Evolutionary conservation across 176 grass and related monocot genomes (phyloP), one percentile per base, ranked within the genome.

Genomic region (Rhipidocladum racemiflorum): DNA sequence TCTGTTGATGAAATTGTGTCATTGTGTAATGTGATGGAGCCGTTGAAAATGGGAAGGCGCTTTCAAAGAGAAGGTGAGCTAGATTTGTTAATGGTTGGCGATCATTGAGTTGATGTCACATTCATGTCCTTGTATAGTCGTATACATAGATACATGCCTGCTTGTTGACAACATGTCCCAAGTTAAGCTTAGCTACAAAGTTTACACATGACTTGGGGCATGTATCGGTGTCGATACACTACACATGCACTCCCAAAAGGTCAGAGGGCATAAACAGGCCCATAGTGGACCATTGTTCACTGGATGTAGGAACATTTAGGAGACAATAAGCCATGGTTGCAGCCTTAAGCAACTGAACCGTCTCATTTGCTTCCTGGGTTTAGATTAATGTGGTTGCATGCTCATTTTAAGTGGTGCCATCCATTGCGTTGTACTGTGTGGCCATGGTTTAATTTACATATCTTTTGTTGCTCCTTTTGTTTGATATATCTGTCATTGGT

Each of bases 321-420:
- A 61, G 65, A 78, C 62, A 72, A 60, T 70, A 42, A 54, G 17
- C 73, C 65, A 72, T 44, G 72, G 78, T 83, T 77, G 28, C 34
- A 53, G 81, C 70, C 81, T 74, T 30, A 68, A 84, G 49, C 39
- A 50, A 60, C 81, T 25, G 48, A 75, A 4, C 3, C 28, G 28
- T 49, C 70, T 55, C 43, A 62, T 70, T 15, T 36, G 32, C 35
- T 18, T 35, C 65, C 44, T 50, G 43, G 7, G 21, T 53, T 46
- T 60, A 17, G 27, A 14, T 18, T 43, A 3, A 7, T 13, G 1
- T 17, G 1, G 75, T 69, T 57, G 7, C 6, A 56, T 44, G 50
- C 9, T 59, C 28, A 50, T 70, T 57, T 70, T 81, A 15, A 70
- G 25, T 45, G 32, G 78, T 1, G 46, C 45, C 63, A n/a, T n/a